Base-by-base conservation (phyloP, 2,329 filamentous ascomycete genomes). In the Magnaporthiopsis poae region DNA sequence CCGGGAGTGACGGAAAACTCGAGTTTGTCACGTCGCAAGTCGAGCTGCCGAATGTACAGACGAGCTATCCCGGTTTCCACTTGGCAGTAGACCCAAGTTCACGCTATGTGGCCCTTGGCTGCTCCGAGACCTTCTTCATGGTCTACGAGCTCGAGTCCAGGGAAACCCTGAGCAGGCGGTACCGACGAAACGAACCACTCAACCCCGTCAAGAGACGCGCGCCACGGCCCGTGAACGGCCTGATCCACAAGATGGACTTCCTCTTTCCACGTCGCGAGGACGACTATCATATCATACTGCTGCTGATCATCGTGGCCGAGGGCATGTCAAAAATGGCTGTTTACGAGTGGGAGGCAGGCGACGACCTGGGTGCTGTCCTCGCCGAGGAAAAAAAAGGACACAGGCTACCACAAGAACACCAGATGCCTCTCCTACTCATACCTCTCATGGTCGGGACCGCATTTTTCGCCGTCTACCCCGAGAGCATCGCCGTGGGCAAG, bases 191-290 rank as follows among this genome's bases (percentile, higher is more conserved):
- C 39, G 75, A 78, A n/a, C 72, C 77, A 69, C 75, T 90, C 67
- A 75, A 80, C 12, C 90, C 89, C 1, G 83, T 96, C 67, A 81
- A 81, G 68, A 76, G 74, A 0, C 75, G 71, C 59, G 73, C 77
- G 25, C 72, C 80, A 25, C 80, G 82, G 12, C 70, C 75, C 12
- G 80, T 92, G 9, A 84, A 87, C 9, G 92, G 91, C 0, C 81
- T 88, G n/a, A 91, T 98, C 66, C 82, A 94, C 71, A 90, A 91
- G 71, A 88, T 97, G 81, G 90, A 92, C 29, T 99, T 98, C 70
- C 81, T 99, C 2, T 86, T 90, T 68, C 90, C 92, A 9, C 82
- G 82, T 12, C 77, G 83, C 0, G 83, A 86, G 65, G 88, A 93
- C 68, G 82, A 86, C 12, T 81, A 88, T 66, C 87, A 88, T 71